A percentile compares a stretch with the other conserved stretches of the same genome.
Conservation (phyloP, 768 basidiomycete genomes). For the Coprinopsis strossmayeri region DNA sequence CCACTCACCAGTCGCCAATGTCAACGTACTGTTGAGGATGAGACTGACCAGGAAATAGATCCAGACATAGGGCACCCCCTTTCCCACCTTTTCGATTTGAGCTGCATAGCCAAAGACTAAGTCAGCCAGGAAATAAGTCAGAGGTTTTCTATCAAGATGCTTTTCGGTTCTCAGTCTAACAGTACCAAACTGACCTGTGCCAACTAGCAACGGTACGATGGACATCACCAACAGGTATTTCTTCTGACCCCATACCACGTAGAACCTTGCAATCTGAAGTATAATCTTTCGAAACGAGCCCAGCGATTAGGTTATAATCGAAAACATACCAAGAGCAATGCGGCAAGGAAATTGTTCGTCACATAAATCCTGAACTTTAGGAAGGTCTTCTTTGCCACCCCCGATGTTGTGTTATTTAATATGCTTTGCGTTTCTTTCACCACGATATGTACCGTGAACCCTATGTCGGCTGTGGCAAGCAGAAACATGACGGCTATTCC, state of each 20-base stretch:
- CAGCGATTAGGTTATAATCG: neutral
- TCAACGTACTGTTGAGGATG: neutral
- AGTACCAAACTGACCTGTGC: slow-evolving; percentile 6
- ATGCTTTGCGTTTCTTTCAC: neutral
- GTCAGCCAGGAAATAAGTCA: too few relatives aligned
- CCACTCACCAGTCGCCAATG: slow-evolving; percentile 2
- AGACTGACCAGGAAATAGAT: neutral
- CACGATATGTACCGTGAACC: neutral
- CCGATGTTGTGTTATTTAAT: neutral
- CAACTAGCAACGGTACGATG: neutral
- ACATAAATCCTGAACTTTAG: slow-evolving; percentile 5
- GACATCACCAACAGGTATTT: slow-evolving; percentile 10
- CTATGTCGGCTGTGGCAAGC: neutral
- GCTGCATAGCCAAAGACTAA: slow-evolving; percentile 2
- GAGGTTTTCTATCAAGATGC: too few relatives aligned
- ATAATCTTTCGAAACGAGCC: neutral
- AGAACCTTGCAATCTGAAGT: slow-evolving; percentile 8
- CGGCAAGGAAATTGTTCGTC: slow-evolving; percentile 9
- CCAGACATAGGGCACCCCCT: neutral
- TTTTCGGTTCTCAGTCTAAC: too few relatives aligned
- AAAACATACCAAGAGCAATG: slow-evolving; percentile 6
- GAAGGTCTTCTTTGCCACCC: slow-evolving; percentile 3
- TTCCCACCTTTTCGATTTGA: neutral
- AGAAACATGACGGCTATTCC: neutral
- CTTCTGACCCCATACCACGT: slow-evolving; percentile 16